Evolutionary conservation across 495 filamentous ascomycete species (phyloP), one percentile per base, ranked within the genome.

Genomic region (Astrothelium subdiscretum): DNA sequence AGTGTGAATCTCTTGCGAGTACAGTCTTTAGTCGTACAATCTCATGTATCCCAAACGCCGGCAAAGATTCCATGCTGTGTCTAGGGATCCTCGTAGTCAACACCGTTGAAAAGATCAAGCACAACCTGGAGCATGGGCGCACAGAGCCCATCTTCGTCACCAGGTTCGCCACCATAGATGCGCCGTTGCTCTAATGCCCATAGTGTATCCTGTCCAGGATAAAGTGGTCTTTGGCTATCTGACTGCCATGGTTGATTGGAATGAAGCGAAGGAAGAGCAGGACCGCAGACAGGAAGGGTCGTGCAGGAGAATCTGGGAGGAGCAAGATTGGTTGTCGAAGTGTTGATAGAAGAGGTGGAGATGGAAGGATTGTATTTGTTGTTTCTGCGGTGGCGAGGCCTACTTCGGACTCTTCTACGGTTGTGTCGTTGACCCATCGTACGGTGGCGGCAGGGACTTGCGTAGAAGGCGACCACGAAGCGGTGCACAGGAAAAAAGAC

Each of bases 81-180:
- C 67, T 66, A 72, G 15, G 68, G 66, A 64, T 74, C 72, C 27
- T 68, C 68, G 64, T 74, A 74, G 63, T 73, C 71, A 60, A 67
- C 31, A 40, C 70, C 71, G 59, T 73, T 62, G 65, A 74, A 74
- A 15, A 74, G 69, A 62, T 65, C 66, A 57, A 69, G 65, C 32
- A 74, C 72, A n/a, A 74, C 72, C 66, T 70, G 67, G 60, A 74
- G 60, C 72, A 74, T 74, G 0, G 66, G 68, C 24, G 69, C 71
- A 6, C 70, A 61, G 2, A 74, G 69, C 57, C 65, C 65, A 40
- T 65, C 65, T 62, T 71, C 69, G 48, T 72, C 70, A 48, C 66
- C 67, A 22, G 60, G 67, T 40, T 69, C 66, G 31, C 70, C 70
- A 38, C 70, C 70, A 51, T 69, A 72, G 44, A 71, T 57, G 15